Base-by-base conservation (phyloP, 257 asterid species). In the Apocynum venetum region DNA sequence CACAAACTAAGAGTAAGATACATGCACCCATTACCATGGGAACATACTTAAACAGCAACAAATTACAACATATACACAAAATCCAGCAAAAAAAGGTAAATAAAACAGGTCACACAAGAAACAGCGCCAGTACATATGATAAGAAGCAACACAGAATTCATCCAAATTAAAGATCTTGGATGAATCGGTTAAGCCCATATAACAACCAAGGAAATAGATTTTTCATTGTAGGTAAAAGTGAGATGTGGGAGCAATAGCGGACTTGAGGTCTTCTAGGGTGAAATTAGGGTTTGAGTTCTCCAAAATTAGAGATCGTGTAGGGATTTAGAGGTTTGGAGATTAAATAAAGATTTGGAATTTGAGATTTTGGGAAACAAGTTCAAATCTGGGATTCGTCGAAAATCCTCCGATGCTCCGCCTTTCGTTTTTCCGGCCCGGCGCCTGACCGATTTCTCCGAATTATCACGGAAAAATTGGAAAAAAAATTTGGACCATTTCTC, bases 181-280 rank as follows among this genome's bases (percentile, higher is more conserved):
- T 43, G 3, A 38, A 40, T 66, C 31, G 6, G 72, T 20, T 40
- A 61, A 31, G 0, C 47, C 67, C 67, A 61, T 61, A 25, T 17
- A 38, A 25, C 31, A 25, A 25, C 31, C 31, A 25, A 25, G 31
- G 88, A 47, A 2, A 96, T 79, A 41, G 84, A 80, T 77, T 86
- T 88, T 1, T 97, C 97, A 80, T 93, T 83, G 15, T 87, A 81
- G 3, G 93, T 87, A 85, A 93, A 85, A 89, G 46, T 36, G 25
- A 61, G 47, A 35, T 47, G 79, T 31, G 56, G 96, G 83, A 64
- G 83, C 56, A 57, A 92, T 72, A 61, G 85, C 59, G 3, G 86
- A 81, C 70, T 90, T 92, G 71, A 96, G 92, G 80, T 88, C 82
- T 48, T 66, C 82, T 61, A 91, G 51, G 9, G 89, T 86, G 88